Base-by-base conservation (phyloP, 2,329 filamentous ascomycete species). In the Diplodia seriata region DNA sequence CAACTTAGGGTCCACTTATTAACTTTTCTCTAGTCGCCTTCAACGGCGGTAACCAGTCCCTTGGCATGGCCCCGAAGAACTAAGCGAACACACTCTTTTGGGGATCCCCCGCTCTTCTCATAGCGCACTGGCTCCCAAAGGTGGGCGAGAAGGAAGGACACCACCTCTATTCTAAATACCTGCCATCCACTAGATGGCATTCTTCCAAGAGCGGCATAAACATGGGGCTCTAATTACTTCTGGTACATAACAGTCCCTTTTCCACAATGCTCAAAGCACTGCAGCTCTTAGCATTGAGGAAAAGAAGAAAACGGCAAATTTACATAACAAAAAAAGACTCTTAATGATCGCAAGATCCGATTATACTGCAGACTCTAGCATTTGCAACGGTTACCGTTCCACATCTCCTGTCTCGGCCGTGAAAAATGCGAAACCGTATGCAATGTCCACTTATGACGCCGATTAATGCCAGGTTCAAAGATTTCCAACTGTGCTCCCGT, bases 21-120 rank as follows among this genome's bases (percentile, higher is more conserved):
- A 11, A 51, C 43, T 26, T 5, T 9, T 23, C 11, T 49, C 40
- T 18, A 63, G 59, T 87, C 55, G 86, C 87, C 67, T 90, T 90
- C 74, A 81, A 86, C 70, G 83, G 80, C 15, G 80, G 82, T 26
- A 83, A 86, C 71, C 76, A 81, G 71, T 83, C 83, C 3, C 76
- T 89, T 51, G 84, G 85, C 33, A 78, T 89, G 71, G 87, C 85
- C 26, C 76, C 80, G 47, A 79, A 79, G 74, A 63, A 61, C 36
- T 68, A 36, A 68, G 68, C 43, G n/a, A n/a, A 5, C 20, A 2
- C 12, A 3, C 15, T 33, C 15, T 7, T 36, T 12, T 29, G n/a
- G n/a, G 4, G 15, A 5, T 33, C n/a, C 8, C 20, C n/a, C 8
- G 43, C 29, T 36, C 29, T 63, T 18, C 51, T 51, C 18, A 14